phyloP scores from a whole-genome alignment of 2,329 filamentous ascomycete species.

The Talaromyces sp. region DNA sequence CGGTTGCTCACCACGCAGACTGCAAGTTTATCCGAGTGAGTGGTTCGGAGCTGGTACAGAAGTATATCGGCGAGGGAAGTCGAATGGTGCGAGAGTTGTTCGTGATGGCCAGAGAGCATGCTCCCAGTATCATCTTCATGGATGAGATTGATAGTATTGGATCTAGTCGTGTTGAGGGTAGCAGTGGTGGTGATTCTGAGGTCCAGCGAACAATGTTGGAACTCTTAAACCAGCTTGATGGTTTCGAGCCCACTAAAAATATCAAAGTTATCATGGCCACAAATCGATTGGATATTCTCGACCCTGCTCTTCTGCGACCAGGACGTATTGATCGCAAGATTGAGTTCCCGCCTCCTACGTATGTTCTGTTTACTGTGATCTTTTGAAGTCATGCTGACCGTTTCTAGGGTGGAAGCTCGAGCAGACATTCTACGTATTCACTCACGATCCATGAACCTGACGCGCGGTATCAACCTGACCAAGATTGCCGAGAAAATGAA shows the following conservation, averaged over 20 bases:
- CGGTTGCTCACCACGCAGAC: conserved; percentile 96
- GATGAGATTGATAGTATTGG: conserved; percentile 99
- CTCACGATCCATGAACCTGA: conserved; percentile 97
- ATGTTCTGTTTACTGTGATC: conserved; percentile 24
- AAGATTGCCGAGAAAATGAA: conserved; percentile 99
- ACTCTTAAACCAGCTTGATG: conserved; percentile 94
- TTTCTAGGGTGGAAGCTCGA: conserved; percentile 72
- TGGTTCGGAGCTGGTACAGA: conserved; percentile 93
- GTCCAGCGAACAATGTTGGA: conserved; percentile 99
- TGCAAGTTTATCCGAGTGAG: conserved; percentile 99
- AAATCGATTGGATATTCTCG: conserved; percentile 94
- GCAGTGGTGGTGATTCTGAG: conserved; percentile 91
- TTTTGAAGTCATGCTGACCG: conserved; percentile 21
- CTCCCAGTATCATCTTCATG: conserved; percentile 99
- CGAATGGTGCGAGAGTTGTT: conserved; percentile 99
- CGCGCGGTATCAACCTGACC: conserved; percentile 90
- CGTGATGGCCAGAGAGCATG: conserved; percentile 98
- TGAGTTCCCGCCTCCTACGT: conserved; percentile 92
- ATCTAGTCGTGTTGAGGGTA: conserved; percentile 92
- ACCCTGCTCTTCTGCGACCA: conserved; percentile 90
- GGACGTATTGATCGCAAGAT: conserved; percentile 98
- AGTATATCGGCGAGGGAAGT: conserved; percentile 97
- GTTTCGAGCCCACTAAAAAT: conserved; percentile 98
- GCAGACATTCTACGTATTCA: conserved; percentile 98
- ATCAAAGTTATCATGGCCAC: conserved; percentile 99